phyloP scores from a whole-genome alignment of 163 green algal genomes.

The Chloromonas sp. region DNA sequence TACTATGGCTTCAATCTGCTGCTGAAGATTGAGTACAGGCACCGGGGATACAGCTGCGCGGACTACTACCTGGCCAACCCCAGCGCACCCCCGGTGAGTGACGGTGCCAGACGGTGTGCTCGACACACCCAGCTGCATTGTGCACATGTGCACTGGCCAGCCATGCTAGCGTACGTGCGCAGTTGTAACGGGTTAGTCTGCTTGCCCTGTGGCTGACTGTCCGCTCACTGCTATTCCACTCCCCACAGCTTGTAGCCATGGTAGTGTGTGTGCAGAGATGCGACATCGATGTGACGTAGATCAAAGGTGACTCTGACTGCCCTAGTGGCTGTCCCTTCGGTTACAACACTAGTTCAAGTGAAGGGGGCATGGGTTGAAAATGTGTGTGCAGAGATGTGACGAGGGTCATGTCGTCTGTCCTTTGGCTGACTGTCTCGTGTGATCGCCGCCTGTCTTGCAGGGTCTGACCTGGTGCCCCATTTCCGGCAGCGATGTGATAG shows the following conservation, averaged over 20 bases:
- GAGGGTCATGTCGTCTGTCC: neutral
- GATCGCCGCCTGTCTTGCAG: neutral
- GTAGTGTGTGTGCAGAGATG: neutral
- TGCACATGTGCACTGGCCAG: neutral
- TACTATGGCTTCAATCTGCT: constrained; percentile 42
- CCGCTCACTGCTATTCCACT: neutral
- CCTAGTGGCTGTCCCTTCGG: no score
- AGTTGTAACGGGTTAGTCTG: no score
- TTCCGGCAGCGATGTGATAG: neutral
- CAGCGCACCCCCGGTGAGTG: neutral
- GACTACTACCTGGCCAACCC: constrained; percentile 7
- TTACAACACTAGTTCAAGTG: no score
- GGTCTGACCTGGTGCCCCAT: neutral
- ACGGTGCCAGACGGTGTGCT: neutral
- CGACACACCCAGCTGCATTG: neutral
- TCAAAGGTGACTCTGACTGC: no score
- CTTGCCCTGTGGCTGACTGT: neutral
- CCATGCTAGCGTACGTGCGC: neutral
- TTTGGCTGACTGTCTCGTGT: neutral
- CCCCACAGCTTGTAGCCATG: neutral
- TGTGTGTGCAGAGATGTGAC: neutral
- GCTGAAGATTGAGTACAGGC: constrained; percentile 26
- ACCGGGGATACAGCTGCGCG: constrained; percentile 7
- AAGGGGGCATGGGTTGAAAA: no score
- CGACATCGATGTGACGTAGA: neutral